Base-by-base conservation (phyloP, 768 basidiomycete genomes). In the Panaeolus cyanescens region DNA sequence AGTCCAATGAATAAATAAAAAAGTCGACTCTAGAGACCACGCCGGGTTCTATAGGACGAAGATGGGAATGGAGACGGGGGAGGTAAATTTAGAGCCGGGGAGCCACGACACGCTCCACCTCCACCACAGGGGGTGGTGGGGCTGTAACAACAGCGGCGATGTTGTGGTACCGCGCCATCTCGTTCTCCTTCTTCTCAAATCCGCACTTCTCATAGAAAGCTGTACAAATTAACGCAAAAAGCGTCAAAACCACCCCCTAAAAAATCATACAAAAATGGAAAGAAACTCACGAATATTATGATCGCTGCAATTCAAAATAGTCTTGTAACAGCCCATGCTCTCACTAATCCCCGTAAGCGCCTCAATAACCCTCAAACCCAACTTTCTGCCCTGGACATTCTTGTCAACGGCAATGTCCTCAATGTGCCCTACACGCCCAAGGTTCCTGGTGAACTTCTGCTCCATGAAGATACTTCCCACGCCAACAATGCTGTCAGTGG, bases 131-230 rank as follows among this genome's bases (percentile, higher is more conserved):
- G 22, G 39, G 39, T 5, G 39, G 36, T 8, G 62, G 28, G 28
- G 34, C 32, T 8, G 61, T 33, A 53, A 36, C 30, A 20, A 28
- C 25, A 5, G 60, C 30, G 2, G 39, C 8, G 30, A 62, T 62
- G 19, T 65, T 70, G 57, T 67, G 68, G 62, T 71, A 71, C 36
- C 80, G 60, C 59, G 90, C 96, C 96, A 99, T 99, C 75, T 97
- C 93, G 68, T 85, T 88, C 75, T 96, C 96, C 76, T 95, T 96
- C 79, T 88, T 90, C 74, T 85, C 81, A 69, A 79, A 97, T 20
- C 96, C 96, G 72, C 96, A 99, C 76, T 99, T 99, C 74, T 94
- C 81, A 74, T 99, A 99, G 79, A 99, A 99, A 8, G 92, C 96
- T 97, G 70, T 31, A 64, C 45, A 22, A 20, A n/a, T n/a, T n/a